phyloP scores from a whole-genome alignment of 2,329 filamentous ascomycete species.

The Diaporthe nobilis region DNA sequence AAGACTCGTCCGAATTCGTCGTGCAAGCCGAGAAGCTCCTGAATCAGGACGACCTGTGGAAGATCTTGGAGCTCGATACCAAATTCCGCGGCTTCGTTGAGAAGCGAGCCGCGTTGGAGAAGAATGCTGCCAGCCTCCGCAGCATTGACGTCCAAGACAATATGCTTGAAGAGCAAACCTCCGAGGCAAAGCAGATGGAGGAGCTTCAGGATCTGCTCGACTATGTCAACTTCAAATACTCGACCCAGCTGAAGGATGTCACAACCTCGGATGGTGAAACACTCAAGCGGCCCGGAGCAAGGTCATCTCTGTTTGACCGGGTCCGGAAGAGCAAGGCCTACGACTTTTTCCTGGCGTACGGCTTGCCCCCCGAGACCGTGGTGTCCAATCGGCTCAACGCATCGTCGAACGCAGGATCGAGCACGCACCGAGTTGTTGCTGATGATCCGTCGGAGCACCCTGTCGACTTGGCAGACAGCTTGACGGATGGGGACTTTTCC shows the following conservation, averaged over 20 bases:
- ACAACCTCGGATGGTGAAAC: constrained; percentile 73
- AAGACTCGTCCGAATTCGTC: constrained; percentile 79
- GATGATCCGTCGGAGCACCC: constrained; percentile 87
- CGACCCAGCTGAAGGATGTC: constrained; percentile 85
- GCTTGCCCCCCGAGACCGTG: constrained; percentile 89
- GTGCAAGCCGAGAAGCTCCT: constrained; percentile 89
- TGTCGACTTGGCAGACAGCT: constrained; percentile 86
- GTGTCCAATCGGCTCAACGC: constrained; percentile 84
- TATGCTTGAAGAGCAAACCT: constrained; percentile 87
- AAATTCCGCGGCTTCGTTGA: constrained; percentile 95
- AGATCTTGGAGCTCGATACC: constrained; percentile 92
- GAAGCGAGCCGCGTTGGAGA: constrained; percentile 88
- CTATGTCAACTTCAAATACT: constrained; percentile 95
- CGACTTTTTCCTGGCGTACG: constrained; percentile 87
- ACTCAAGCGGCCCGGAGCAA: constrained; percentile 85
- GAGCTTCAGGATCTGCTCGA: constrained; percentile 97
- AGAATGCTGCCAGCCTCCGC: constrained; percentile 81
- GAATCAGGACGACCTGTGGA: constrained; percentile 94
- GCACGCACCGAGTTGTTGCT: constrained; percentile 83
- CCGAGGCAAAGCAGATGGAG: constrained; percentile 86
- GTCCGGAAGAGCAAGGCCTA: constrained; percentile 86
- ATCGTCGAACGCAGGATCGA: constrained; percentile 56
- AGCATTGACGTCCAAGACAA: constrained; percentile 75
- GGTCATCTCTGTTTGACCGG: constrained; percentile 85
- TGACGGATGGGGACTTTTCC: constrained; percentile 80